Evolutionary conservation across 1,284 basidiomycete genomes (phyloP).

Genomic region (Sanghuangporus baumii): DNA sequence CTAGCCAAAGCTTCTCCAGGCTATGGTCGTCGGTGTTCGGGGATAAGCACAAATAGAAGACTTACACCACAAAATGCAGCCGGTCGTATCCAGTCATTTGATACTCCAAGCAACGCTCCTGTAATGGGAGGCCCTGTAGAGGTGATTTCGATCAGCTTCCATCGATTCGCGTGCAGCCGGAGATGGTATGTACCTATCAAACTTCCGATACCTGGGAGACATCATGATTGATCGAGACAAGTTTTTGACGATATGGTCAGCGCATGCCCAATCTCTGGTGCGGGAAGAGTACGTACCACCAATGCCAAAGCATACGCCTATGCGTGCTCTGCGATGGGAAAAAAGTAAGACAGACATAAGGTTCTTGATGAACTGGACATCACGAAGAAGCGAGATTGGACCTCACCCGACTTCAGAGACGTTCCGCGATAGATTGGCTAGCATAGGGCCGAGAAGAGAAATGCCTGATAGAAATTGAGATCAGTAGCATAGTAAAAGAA

Average conservation of each 20-base stretch:
- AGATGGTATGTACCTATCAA: not conserved
- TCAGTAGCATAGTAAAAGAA: not conserved
- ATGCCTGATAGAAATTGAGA: not conserved
- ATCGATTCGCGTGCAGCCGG: not conserved
- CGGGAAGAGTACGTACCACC: not conserved
- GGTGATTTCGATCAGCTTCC: not conserved
- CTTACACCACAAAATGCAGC: constrained; percentile 8
- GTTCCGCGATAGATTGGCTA: constrained; percentile 7
- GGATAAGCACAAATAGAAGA: not conserved
- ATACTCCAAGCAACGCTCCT: not conserved
- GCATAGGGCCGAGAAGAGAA: constrained; percentile 9
- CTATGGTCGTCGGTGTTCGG: not conserved
- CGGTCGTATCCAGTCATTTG: not conserved
- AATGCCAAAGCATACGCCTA: constrained; percentile 13
- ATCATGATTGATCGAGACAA: not conserved
- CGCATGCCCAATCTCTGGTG: not conserved
- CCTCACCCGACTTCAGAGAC: constrained; percentile 14
- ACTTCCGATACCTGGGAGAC: not conserved
- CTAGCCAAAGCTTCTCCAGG: not conserved
- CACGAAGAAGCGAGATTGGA: not conserved
- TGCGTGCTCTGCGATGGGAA: not conserved
- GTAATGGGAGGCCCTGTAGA: constrained; percentile 7
- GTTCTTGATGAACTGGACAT: not conserved
- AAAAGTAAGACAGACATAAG: not conserved
- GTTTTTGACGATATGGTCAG: not conserved